Evolutionary conservation across 176 grass and related monocot genomes (phyloP).

Genomic region (Eleusine indica): DNA sequence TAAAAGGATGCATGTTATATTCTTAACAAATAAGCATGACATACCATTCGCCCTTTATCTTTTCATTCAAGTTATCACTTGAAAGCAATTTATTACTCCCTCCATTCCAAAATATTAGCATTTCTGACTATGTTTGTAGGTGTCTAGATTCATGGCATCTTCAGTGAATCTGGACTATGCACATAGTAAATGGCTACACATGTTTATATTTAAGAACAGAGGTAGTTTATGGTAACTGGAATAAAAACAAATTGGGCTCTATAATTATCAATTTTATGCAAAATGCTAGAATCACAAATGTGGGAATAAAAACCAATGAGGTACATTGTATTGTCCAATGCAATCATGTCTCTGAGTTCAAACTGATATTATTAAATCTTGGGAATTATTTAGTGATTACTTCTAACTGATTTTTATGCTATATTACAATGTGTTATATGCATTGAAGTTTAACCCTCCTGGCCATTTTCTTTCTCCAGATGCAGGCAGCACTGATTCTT

Average conservation of each 20-base stretch:
- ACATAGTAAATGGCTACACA: too few relatives aligned
- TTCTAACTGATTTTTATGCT: not conserved
- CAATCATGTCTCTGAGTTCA: constrained; percentile 4
- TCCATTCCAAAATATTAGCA: too few relatives aligned
- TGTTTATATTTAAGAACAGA: too few relatives aligned
- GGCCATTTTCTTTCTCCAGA: constrained; percentile 43
- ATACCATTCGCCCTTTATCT: not conserved
- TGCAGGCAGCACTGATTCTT: constrained; percentile 53
- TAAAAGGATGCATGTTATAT: not conserved
- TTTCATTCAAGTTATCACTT: not conserved
- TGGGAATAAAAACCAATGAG: not conserved
- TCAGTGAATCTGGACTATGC: too few relatives aligned
- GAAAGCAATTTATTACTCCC: not conserved
- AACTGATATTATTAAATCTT: constrained; percentile 13
- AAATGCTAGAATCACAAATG: not conserved
- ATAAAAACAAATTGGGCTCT: constrained; percentile 1
- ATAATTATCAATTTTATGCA: not conserved
- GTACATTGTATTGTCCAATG: not conserved
- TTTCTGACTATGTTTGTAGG: too few relatives aligned
- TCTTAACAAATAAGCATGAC: not conserved
- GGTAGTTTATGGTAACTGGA: not conserved
- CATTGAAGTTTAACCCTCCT: constrained; percentile 11
- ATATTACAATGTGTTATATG: constrained; percentile 3
- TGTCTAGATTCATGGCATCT: too few relatives aligned
- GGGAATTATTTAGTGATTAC: not conserved